Evolutionary conservation across 1,284 basidiomycete species (phyloP).

Genomic region (Trametes sp.): DNA sequence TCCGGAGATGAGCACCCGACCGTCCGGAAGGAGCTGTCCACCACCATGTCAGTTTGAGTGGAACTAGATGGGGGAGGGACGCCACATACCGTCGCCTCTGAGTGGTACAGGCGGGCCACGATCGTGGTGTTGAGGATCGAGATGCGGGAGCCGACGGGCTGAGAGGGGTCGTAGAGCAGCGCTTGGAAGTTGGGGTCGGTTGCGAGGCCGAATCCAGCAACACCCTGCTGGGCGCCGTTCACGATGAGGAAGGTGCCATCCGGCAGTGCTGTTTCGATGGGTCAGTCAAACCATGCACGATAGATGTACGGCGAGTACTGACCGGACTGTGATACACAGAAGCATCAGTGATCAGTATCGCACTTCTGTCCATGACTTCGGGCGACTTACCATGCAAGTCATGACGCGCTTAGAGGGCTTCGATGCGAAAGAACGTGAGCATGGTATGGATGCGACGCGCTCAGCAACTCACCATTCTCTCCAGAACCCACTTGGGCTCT

Average conservation of each 20-base stretch:
- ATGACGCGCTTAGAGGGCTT: constrained; percentile 80
- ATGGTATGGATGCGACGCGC: background rate
- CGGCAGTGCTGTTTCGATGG: constrained; percentile 53
- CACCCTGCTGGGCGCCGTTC: constrained; percentile 72
- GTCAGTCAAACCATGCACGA: background rate
- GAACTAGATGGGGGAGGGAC: background rate
- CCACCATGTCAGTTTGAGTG: background rate
- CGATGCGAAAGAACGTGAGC: constrained; percentile 3
- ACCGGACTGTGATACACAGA: constrained; percentile 31
- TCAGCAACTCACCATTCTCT: constrained; percentile 67
- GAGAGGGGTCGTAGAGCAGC: constrained; percentile 71
- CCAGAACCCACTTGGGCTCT: constrained; percentile 69
- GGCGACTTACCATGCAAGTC: constrained; percentile 63
- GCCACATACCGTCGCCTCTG: constrained; percentile 57
- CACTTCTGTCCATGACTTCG: background rate
- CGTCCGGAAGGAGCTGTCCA: constrained; percentile 63
- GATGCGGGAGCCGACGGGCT: constrained; percentile 65
- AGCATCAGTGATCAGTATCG: background rate
- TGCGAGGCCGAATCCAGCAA: constrained; percentile 77
- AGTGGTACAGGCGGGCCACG: constrained; percentile 85
- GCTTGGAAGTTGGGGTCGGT: constrained; percentile 69
- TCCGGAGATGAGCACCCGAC: constrained; percentile 75
- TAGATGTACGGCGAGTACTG: constrained; percentile 12
- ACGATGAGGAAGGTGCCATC: constrained; percentile 79
- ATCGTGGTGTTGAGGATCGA: constrained; percentile 75